These are phyloP conservation scores for Mycena kentingensis DNA, from an alignment of 768 basidiomycete species.

Conservation along the genomic window DNA sequence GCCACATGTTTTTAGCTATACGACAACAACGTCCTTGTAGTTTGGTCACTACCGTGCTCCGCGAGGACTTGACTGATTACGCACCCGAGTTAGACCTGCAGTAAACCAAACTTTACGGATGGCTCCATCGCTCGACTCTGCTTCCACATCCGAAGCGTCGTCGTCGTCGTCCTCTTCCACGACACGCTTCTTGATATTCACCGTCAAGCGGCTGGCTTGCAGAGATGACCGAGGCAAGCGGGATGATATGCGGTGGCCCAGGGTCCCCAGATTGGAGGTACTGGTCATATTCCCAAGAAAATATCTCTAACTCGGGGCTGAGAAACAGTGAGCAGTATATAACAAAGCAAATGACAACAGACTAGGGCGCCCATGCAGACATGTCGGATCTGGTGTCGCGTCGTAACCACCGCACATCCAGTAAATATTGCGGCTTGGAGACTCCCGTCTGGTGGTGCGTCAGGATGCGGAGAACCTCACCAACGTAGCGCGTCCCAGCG, in stretches of 20 bases:
- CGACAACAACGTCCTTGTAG: too few relatives aligned
- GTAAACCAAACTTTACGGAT: too few relatives aligned
- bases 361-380: constrained; percentile 13
- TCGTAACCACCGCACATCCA: constrained; percentile 6
- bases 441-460: constrained; percentile 8
- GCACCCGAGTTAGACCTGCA: too few relatives aligned
- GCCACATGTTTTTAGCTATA: too few relatives aligned
- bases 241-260: background rate
- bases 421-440: background rate
- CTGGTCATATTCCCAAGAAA: constrained; percentile 8
- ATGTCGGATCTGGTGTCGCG: constrained; percentile 1
- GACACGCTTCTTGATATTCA: background rate
- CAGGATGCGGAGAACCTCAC: constrained; percentile 7
- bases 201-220: constrained; percentile 9
- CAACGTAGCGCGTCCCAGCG: constrained; percentile 7
- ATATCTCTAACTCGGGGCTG: constrained; percentile 13
- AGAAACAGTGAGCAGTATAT: background rate
- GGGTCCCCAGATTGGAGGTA: background rate
- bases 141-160: too few relatives aligned
- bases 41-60: too few relatives aligned
- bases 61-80: too few relatives aligned
- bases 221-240: background rate
- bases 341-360: background rate
- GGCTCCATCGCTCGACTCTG: too few relatives aligned
- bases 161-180: too few relatives aligned